Conservation (phyloP, 2,329 filamentous ascomycete species). For the Alternaria sp. region DNA sequence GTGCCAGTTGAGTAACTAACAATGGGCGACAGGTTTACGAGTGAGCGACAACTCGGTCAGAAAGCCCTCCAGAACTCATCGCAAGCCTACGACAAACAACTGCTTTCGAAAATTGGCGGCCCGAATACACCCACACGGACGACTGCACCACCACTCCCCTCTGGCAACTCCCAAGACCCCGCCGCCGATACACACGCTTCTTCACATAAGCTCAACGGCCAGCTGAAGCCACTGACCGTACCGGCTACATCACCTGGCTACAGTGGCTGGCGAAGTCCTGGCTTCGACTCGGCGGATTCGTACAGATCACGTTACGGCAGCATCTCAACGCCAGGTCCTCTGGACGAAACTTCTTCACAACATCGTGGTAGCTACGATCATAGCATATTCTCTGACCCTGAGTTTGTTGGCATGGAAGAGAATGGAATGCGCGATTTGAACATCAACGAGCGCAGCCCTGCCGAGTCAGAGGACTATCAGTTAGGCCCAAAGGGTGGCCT, state of each 20-base stretch:
- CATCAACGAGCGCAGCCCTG: slow-evolving; percentile 60
- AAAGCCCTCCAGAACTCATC: slow-evolving; percentile 64
- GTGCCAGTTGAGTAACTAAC: slow-evolving; percentile 17
- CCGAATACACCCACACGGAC: slow-evolving; percentile 62
- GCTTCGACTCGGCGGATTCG: slow-evolving; percentile 44
- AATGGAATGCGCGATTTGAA: slow-evolving; percentile 59
- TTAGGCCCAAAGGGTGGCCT: slow-evolving; percentile 59
- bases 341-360: slow-evolving; percentile 61
- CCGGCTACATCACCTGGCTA: slow-evolving; percentile 54
- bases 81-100: slow-evolving; percentile 67
- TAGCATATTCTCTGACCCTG: slow-evolving; percentile 58
- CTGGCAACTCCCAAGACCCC: slow-evolving; percentile 43
- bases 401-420: slow-evolving; percentile 60
- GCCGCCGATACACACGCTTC: slow-evolving; percentile 46
- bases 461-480: slow-evolving; percentile 53
- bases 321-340: slow-evolving; percentile 53
- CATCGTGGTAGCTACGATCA: slow-evolving; percentile 70
- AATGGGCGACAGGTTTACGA: slow-evolving; percentile 58
- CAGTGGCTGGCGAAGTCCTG: slow-evolving; percentile 52
- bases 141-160: slow-evolving; percentile 36
- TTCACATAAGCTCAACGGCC: slow-evolving; percentile 51
- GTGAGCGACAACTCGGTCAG: slow-evolving; percentile 65
- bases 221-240: slow-evolving; percentile 54
- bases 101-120: slow-evolving; percentile 68
- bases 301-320: slow-evolving; percentile 55